Evolutionary conservation across 2,329 filamentous ascomycete species (phyloP), one percentile per base, ranked within the genome.

Genomic region (Paecilomyces formosus): DNA sequence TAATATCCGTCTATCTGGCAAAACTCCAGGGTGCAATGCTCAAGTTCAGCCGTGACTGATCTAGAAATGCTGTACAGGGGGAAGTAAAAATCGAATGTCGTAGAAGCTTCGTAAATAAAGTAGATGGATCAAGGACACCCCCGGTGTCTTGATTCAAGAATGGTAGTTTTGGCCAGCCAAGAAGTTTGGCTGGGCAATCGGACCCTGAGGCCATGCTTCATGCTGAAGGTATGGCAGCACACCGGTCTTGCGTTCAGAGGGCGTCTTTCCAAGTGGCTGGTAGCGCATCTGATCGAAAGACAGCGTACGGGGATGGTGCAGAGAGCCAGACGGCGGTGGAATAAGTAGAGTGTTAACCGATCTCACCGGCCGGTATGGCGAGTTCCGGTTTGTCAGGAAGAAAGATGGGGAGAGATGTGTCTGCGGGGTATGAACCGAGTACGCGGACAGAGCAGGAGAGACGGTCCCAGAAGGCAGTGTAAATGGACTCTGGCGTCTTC

Each of bases 321-420:
- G 82, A 7, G 90, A 90, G 8, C 86, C 82, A 24, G 90, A 89
- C 0, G 92, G 89, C 6, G 92, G 90, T 31, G 92, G 92, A 59
- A 94, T 91, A 30, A 97, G 81, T n/a, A 97, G 83, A 0, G 91
- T 96, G 65, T 94, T 92, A 60, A 97, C 90, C 61, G 90, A 85
- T 56, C 92, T 88, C 45, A 97, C 88, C 1, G 93, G 93, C 63
- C 91, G 89, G 75, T 97, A 97, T 2, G 94, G 94, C 57, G 93
- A 97, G 62, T 89, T 87, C 58, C 94, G 85, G 71, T 96, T 90
- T 68, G 90, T 88, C 39, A 97, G 80, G 74, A 95, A 95, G 68
- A 90, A 85, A 11, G 89, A 92, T 0, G 93, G 93, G 31, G 94
- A 97, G 63, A 94, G 83, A 31, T 89, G 88, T 52, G 85, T 84